Base-by-base conservation (phyloP, 2,329 filamentous ascomycete species). In the Trichoderma simmonsii region DNA sequence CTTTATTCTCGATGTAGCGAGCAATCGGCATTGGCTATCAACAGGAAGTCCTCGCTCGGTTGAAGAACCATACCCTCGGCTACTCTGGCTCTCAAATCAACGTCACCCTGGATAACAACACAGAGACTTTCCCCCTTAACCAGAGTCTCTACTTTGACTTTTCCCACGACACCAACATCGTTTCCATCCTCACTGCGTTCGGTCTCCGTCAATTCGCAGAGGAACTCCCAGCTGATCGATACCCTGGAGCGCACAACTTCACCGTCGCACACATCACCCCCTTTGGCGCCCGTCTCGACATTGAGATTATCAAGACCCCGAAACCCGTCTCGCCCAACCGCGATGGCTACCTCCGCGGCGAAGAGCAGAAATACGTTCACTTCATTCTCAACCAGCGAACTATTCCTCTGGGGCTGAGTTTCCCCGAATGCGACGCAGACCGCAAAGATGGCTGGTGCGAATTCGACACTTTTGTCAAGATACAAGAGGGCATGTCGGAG, bases 391-490 rank as follows among this genome's bases (percentile, higher is more conserved):
- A 93, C 79, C 91, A 93, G 81, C 85, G 92, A 34, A 94, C 92
- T 0, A 77, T 94, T 1, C 92, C 92, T 1, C 82, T 94, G 0
- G 90, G 91, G 7, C 80, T 80, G 72, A 93, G 90, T 77, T 90
- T 93, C 73, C 80, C 86, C 1, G 87, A 89, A 72, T 94, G 92
- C 76, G 91, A 88, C 51, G 81, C 75, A 1, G 78, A 85, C 12
- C 82, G 92, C 5, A 86, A 90, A 57, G 92, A 94, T 79, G 92
- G 92, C 0, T 94, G 92, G 92, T 94, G 92, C 78, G 91, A 94
- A 78, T 79, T 94, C 63, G 85, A 86, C 3, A 90, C 90, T 0
- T 94, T 94, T 76, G 77, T 94, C 57, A 79, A 87, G 73, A 83
- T 90, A 6, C 89, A 92, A 81, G 84, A 89, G 73, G 82, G 82